These are phyloP conservation scores for Mycena olivaceomarginata DNA, from an alignment of 768 basidiomycete species.

Conservation along the genomic window DNA sequence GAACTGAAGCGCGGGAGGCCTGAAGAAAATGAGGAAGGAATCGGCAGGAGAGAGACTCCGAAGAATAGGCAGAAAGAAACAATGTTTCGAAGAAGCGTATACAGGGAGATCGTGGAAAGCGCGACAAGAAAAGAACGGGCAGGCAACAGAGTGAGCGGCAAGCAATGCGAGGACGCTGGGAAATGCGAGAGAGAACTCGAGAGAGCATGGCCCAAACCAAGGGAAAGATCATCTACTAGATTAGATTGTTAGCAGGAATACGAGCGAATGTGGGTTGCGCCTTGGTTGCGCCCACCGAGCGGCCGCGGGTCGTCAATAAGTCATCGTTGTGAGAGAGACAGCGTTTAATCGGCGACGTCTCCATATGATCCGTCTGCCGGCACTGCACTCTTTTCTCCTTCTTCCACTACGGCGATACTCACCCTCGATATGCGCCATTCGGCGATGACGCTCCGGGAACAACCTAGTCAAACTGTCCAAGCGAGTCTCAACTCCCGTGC, in stretches of 20 bases:
- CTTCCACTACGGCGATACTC: no score
- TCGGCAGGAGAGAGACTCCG: conserved; percentile 8
- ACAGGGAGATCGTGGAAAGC: conserved; percentile 4
- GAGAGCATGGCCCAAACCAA: conserved; percentile 13
- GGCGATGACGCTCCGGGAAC: no score
- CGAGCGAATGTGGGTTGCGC: conserved; percentile 13
- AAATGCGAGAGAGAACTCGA: conserved; percentile 16
- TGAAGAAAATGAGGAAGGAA: conserved; percentile 6
- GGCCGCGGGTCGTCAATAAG: conserved; percentile 5
- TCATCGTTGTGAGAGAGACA: not conserved
- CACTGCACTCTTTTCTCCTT: no score
- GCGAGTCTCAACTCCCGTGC: no score
- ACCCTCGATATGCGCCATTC: no score
- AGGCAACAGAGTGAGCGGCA: conserved; percentile 7
- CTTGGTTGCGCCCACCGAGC: conserved; percentile 10
- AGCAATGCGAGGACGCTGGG: conserved; percentile 16
- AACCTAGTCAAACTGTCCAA: no score
- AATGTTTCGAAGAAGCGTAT: not conserved
- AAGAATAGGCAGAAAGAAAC: conserved; percentile 8
- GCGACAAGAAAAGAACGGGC: conserved; percentile 17
- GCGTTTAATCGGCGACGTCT: no score
- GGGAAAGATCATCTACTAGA: conserved; percentile 14
- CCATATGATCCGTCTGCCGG: no score
- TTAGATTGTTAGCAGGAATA: conserved; percentile 1
- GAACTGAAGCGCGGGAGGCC: conserved; percentile 9